These are phyloP conservation scores for Acacia concinna DNA, from an alignment of 331 rosid genomes.

Conservation along the genomic window DNA sequence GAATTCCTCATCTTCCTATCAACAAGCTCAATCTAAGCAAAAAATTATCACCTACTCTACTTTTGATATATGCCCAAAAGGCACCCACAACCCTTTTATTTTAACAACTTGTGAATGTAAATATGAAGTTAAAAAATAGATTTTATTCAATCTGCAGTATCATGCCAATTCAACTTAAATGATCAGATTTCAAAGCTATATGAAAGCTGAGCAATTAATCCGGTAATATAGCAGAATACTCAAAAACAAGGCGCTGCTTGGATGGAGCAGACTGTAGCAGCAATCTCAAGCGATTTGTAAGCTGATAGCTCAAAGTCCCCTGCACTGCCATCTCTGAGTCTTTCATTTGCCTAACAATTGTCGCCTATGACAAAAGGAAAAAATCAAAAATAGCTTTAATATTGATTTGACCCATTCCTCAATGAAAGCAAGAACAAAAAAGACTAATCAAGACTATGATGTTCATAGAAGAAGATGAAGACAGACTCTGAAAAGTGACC, in stretches of 20 bases:
- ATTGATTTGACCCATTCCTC: background rate
- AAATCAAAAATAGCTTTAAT: background rate
- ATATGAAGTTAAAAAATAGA: background rate
- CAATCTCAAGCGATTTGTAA: slow-evolving; percentile 73
- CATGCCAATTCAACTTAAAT: background rate
- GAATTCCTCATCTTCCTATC: slow-evolving; percentile 31
- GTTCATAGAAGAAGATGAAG: background rate
- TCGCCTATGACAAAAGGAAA: slow-evolving; percentile 50
- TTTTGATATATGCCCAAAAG: background rate
- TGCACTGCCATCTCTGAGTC: slow-evolving; percentile 91
- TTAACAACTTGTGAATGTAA: background rate
- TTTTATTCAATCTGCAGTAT: background rate
- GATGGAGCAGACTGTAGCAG: slow-evolving; percentile 75
- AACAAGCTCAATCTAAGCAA: slow-evolving; percentile 56
- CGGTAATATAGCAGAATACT: slow-evolving; percentile 77
- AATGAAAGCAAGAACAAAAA: background rate
- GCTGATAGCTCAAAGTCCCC: slow-evolving; percentile 90
- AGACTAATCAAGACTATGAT: background rate
- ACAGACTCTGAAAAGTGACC: background rate
- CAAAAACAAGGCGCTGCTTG: slow-evolving; percentile 66
- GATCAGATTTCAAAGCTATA: background rate
- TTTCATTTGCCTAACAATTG: slow-evolving; percentile 86
- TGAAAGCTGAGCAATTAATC: slow-evolving; percentile 40
- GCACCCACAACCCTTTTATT: background rate
- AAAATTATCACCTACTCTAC: slow-evolving; percentile 36